Conservation (phyloP, 768 basidiomycete species). For the Tylopilus cervinicoccineus region DNA sequence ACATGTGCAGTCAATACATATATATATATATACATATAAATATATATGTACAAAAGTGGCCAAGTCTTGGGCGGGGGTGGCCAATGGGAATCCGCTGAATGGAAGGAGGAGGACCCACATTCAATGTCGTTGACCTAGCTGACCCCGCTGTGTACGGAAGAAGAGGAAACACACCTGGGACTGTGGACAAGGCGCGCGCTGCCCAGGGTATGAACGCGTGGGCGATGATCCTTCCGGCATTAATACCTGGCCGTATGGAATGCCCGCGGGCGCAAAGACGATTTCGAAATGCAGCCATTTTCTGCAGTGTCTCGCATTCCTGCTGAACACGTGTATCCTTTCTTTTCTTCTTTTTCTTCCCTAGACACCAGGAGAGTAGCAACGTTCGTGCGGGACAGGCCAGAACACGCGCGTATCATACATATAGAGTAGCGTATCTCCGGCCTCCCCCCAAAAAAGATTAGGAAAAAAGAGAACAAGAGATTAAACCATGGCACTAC, state of each 20-base stretch:
- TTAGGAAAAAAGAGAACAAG: background rate
- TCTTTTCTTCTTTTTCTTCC: background rate
- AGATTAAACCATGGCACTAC: conserved; percentile 4
- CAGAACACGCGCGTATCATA: background rate
- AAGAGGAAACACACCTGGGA: too few relatives aligned
- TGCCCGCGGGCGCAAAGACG: conserved; percentile 10
- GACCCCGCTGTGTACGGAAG: too few relatives aligned
- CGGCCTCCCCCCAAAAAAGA: too few relatives aligned
- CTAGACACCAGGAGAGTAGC: background rate
- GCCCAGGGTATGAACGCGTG: background rate
- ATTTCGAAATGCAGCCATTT: conserved; percentile 5
- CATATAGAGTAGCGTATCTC: background rate
- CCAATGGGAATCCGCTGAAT: too few relatives aligned
- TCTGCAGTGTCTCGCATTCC: background rate
- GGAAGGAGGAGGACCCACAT: too few relatives aligned
- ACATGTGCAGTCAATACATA: too few relatives aligned
- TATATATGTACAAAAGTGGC: too few relatives aligned
- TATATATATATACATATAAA: too few relatives aligned
- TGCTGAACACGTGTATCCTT: conserved; percentile 6
- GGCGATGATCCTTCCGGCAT: conserved; percentile 19
- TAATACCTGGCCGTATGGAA: conserved; percentile 3
- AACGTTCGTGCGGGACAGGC: background rate
- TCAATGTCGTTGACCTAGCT: too few relatives aligned
- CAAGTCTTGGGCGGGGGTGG: too few relatives aligned
- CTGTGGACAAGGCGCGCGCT: too few relatives aligned